phyloP scores from a whole-genome alignment of 345 rosid species.

The Pelargonium nanum region DNA sequence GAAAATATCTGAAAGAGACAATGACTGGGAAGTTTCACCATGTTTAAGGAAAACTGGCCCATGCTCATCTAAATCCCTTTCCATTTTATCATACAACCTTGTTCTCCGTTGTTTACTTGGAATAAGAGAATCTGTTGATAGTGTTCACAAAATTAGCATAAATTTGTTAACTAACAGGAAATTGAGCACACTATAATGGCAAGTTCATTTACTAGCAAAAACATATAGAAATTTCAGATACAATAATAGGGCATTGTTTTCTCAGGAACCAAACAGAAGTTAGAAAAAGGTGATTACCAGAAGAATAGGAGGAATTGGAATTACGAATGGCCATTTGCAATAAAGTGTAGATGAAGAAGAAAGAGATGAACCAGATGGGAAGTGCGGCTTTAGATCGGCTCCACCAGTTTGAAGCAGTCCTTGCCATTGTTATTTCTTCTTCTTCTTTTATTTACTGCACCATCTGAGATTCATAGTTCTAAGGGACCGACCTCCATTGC shows the following conservation, averaged over 20 bases:
- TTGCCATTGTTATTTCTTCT: not conserved
- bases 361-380: not conserved
- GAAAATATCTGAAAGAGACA: slow-evolving; percentile 71
- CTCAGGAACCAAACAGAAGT: not conserved
- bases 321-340: not conserved
- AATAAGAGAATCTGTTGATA: slow-evolving; percentile 28
- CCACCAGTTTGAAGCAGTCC: not conserved
- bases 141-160: not conserved
- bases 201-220: not conserved
- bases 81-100: slow-evolving; percentile 68
- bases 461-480: too few relatives aligned
- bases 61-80: slow-evolving; percentile 55
- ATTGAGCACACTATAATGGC: too few relatives aligned
- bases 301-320: not conserved
- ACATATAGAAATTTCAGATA: not conserved
- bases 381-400: not conserved
- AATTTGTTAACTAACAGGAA: not conserved
- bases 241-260: not conserved
- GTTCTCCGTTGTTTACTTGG: slow-evolving; percentile 42
- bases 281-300: not conserved
- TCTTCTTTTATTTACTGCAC: too few relatives aligned
- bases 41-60: slow-evolving; percentile 68
- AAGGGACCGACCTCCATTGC: too few relatives aligned
- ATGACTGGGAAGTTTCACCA: slow-evolving; percentile 84
- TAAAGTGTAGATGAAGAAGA: not conserved